Base-by-base conservation (phyloP, 1,139 yeast genomes). In the Geotrichum candidum region DNA sequence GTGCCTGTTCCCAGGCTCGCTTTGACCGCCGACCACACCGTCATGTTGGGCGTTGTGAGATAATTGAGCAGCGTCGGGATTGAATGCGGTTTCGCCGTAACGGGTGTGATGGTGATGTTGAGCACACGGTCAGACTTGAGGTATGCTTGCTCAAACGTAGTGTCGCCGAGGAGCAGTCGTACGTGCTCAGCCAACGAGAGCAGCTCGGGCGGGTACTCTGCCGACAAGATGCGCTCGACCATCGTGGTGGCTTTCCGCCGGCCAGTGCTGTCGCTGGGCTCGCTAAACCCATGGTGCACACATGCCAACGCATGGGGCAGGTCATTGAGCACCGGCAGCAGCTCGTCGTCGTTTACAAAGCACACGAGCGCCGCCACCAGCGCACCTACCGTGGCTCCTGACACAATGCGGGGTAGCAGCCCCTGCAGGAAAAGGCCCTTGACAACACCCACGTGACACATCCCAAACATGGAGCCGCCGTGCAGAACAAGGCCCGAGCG, bases 301-400 rank as follows among this genome's bases (percentile, higher is more conserved):
- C 72, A 1, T 75, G 70, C 67, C 82, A 80, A 57, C 78, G 80
- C 46, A 79, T 84, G n/a, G 77, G 74, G 64, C 59, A 78, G 57
- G 62, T 66, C 73, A 70, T 67, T 78, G 72, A 67, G 76, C 64
- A 59, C 77, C 64, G 53, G 68, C 51, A 63, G 68, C 13, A 84
- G 77, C 65, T 87, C 88, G 31, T 80, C 77, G 65, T 85, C 84
- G 2, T 79, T 76, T 61, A 88, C 77, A 7, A 90, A 83, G 69
- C 97, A 90, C 0, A 88, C 90, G 56, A 90, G 76, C 0, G 96
- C 85, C 0, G 96, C 98, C 29, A 91, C 94, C 1, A 94, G 87
- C 0, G 98, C 96, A 1, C 98, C 98, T 62, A 90, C 90, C 0
- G 97, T 95, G 64, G 94, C 88, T 0, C 98, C 98, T n/a, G 95